Base-by-base conservation (phyloP, 2,329 filamentous ascomycete genomes). In the Colletotrichum higginsianum region DNA sequence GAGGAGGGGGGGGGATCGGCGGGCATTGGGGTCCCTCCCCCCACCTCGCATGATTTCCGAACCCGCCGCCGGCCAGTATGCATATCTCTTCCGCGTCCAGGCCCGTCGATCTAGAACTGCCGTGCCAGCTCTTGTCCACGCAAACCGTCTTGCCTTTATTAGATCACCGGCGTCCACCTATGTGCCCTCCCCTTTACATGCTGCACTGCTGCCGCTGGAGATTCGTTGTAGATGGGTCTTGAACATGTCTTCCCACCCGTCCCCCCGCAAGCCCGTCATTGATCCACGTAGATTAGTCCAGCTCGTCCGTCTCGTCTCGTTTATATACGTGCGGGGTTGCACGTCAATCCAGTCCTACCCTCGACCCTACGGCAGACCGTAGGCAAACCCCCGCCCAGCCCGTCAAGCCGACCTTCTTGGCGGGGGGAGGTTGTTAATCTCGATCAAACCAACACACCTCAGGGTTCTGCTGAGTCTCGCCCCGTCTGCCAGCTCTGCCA, bases 261-360 rank as follows among this genome's bases (percentile, higher is more conserved):
- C 46, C 12, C 46, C 58, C 30, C 30, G 46, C 35, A 38, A 11
- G 35, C 30, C 42, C 18, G 55, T 42, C 55, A 15, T 58, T 58
- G 55, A 58, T 58, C 55, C 55, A 38, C 38, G 55, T 40, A 61
- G 46, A 61, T 61, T 49, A 12, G 12, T 35, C 42, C 42, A 35
- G 16, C 23, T 35, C 9, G 57, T 46, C 40, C 30, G 30, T 60
- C 40, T 35, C 23, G 58, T 50, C 23, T 30, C 58, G 35, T 61
- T 35, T 50, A 52, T n/a, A 50, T 46, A 13, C 46, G 56, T 38
- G 47, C 52, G 58, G 16, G 46, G 8, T 21, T 18, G 8, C 13
- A 40, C n/a, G n/a, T 35, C 40, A 58, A 46, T n/a, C 35, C 11
- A 11, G 6, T 13, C 55, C 44, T 46, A 55, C 8, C 26, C 15